phyloP scores from a whole-genome alignment of 371 early-diverging fungal genomes.

The Saksenaea oblongispora region DNA sequence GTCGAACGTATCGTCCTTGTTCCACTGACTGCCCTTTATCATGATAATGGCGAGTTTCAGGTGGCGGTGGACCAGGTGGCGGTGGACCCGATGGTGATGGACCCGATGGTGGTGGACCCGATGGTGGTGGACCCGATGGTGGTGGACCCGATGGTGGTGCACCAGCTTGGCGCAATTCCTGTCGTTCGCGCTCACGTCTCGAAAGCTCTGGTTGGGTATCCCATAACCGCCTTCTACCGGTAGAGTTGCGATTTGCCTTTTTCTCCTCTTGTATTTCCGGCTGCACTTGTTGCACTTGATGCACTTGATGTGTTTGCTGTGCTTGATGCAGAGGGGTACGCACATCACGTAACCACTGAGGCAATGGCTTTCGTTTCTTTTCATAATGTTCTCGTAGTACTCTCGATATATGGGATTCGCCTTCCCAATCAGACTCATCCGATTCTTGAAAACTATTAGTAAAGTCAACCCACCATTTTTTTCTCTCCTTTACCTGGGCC shows the following conservation, averaged over 20 bases:
- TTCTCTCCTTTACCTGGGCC: constrained; percentile 17
- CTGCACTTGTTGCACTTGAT: not conserved
- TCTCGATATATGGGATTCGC: constrained; percentile 56
- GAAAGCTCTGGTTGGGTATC: constrained; percentile 27
- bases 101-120: not conserved
- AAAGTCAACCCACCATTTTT: not conserved
- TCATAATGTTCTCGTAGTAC: constrained; percentile 52
- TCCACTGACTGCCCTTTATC: not conserved
- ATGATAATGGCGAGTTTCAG: not conserved
- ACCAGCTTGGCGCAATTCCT: constrained; percentile 30
- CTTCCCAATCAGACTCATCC: constrained; percentile 58
- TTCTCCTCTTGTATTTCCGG: not conserved
- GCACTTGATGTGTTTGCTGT: not conserved
- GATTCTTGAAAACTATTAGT: constrained; percentile 39
- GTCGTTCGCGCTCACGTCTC: constrained; percentile 38
- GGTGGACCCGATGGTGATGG: too few relatives aligned
- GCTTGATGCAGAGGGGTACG: constrained; percentile 12
- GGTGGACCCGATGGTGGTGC: constrained; percentile 3
- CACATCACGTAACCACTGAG: constrained; percentile 32
- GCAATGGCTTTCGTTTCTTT: constrained; percentile 36
- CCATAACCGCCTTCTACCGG: constrained; percentile 37
- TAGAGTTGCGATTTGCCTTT: constrained; percentile 8
- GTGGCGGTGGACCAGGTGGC: not conserved
- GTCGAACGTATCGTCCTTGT: not conserved
- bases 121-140: not conserved